Evolutionary conservation across 257 asterid species (phyloP).

Genomic region (Primulina eburnea): DNA sequence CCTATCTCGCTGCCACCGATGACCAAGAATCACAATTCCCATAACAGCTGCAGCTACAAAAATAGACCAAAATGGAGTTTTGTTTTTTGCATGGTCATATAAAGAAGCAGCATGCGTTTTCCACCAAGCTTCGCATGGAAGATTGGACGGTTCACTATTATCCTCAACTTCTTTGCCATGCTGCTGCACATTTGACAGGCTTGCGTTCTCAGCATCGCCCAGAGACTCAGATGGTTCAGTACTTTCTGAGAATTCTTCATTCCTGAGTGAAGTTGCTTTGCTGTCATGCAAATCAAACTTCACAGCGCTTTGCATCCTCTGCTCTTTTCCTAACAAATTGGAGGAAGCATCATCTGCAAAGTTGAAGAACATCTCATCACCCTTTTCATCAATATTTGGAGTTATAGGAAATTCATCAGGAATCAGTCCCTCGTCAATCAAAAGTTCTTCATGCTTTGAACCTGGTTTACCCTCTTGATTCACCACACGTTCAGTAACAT

Average conservation of each 20-base stretch:
- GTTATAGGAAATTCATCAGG: constrained; percentile 41
- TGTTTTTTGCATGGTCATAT: constrained; percentile 57
- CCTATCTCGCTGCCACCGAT: constrained; percentile 69
- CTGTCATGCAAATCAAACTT: constrained; percentile 35
- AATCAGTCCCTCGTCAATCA: constrained; percentile 38
- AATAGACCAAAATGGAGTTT: constrained; percentile 68
- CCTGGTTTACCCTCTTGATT: constrained; percentile 36
- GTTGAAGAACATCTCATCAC: constrained; percentile 28
- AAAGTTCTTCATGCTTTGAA: constrained; percentile 32
- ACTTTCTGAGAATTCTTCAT: constrained; percentile 29
- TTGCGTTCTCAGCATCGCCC: constrained; percentile 30
- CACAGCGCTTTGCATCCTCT: constrained; percentile 30
- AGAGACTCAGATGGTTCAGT: constrained; percentile 36
- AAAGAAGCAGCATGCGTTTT: constrained; percentile 56
- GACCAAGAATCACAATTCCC: constrained; percentile 80
- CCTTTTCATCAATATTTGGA: constrained; percentile 39
- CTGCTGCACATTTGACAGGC: constrained; percentile 28
- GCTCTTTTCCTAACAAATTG: constrained; percentile 44
- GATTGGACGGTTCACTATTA: constrained; percentile 32
- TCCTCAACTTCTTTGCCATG: constrained; percentile 35
- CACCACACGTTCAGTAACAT: constrained; percentile 26
- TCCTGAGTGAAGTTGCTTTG: constrained; percentile 30
- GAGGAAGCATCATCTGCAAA: constrained; percentile 36
- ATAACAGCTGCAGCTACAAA: constrained; percentile 72
- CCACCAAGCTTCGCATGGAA: constrained; percentile 88